phyloP scores from a whole-genome alignment of 805 yeast species.

The Monosporozyma solicola region DNA sequence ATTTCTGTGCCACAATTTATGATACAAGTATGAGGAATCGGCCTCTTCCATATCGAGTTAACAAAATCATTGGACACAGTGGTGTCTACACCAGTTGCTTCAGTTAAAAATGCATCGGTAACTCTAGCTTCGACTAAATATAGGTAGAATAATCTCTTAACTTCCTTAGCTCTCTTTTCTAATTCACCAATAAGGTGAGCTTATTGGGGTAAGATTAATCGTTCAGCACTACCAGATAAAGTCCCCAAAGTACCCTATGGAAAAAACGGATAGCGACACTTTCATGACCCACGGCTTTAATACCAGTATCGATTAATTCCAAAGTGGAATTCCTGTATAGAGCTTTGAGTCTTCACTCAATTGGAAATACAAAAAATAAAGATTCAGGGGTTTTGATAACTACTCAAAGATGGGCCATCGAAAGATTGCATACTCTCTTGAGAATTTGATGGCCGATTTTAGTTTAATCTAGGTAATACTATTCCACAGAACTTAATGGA shows the following conservation, averaged over 20 bases:
- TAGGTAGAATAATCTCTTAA: conserved; percentile 34
- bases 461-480: too few species aligned
- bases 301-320: conserved; percentile 43
- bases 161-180: conserved; percentile 31
- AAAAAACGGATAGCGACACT: conserved; percentile 43
- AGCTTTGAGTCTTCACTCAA: too few species aligned
- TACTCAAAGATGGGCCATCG: too few species aligned
- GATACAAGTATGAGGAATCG: conserved; percentile 35
- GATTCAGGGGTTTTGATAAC: too few species aligned
- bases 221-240: conserved; percentile 31
- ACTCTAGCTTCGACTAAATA: conserved; percentile 41
- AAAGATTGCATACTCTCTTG: too few species aligned
- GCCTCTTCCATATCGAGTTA: conserved; percentile 38
- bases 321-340: conserved; percentile 21
- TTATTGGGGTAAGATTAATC: conserved; percentile 33
- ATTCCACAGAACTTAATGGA: too few species aligned
- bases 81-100: conserved; percentile 23
- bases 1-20: conserved; percentile 22
- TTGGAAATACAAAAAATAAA: too few species aligned
- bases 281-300: conserved; percentile 44
- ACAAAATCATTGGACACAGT: conserved; percentile 32
- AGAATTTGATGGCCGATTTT: too few species aligned
- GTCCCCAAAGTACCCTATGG: conserved; percentile 38
- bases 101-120: conserved; percentile 18
- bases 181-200: conserved; percentile 36